Evolutionary conservation across 2,329 filamentous ascomycete species (phyloP), one percentile per base, ranked within the genome.

Genomic region (Paraconiothyrium sp.): DNA sequence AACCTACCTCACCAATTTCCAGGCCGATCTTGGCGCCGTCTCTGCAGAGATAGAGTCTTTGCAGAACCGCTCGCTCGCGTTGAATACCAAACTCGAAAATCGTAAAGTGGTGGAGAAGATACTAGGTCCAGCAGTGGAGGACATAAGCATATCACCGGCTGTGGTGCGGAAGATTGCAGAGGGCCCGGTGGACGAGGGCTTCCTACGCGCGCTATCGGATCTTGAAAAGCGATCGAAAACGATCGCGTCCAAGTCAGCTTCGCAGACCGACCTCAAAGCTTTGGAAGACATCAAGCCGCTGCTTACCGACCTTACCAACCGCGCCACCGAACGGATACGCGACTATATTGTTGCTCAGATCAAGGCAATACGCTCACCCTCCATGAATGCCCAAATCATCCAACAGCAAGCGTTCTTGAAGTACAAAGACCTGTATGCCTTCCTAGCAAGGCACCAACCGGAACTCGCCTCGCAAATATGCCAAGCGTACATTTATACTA

Each of bases 341-440:
- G 95, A 99, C 78, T 96, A 97, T 73, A 85, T 99, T 41, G 95
- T 99, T 13, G 88, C 92, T 16, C 94, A 98, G 77, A 95, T 99
- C 76, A 97, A 97, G 79, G 92, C 94, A 4, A 83, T 99, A 56
- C 89, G 95, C 59, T 97, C 94, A 30, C 95, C 95, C 14, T 95
- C 94, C 72, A 97, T 98, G 77, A 98, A 99, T 77, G 93, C 94
- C 2, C 95, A 99, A 76, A 91, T 98, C 60, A 94, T 99, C 52
- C 95, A 99, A 76, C 93, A 97, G 72, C 92, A 97, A 74, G 92
- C 90, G 62, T 93, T 99, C 70, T 82, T 97, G 52, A 90, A 88
- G 69, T 97, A 93, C 81, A 97, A 92, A 76, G 93, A 97, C 37
- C 82, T 97, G 0, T 99, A 90, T 78, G 85, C 88, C 6, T 99